Conservation (phyloP, 129 eudicot species). For the Helianthus tuberosus region DNA sequence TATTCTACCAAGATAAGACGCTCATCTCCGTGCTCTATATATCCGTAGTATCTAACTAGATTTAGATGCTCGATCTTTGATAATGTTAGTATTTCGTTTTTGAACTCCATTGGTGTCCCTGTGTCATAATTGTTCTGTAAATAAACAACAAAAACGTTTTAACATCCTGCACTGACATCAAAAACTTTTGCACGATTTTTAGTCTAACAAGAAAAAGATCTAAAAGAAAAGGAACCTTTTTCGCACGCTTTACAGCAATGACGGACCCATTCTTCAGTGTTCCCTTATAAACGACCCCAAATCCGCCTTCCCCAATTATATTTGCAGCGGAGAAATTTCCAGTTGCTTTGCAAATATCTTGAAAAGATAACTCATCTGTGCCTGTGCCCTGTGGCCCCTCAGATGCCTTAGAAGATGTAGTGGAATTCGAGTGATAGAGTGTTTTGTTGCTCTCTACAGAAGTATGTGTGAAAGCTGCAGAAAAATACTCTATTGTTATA, state of each 20-base stretch:
- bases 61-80: constrained; percentile 81
- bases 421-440: constrained; percentile 36
- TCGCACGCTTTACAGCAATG: constrained; percentile 78
- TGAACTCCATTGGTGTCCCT: constrained; percentile 55
- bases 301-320: constrained; percentile 80
- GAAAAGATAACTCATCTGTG: constrained; percentile 40
- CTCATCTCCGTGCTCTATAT: constrained; percentile 68
- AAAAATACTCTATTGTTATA: constrained; percentile 4
- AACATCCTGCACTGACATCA: background rate
- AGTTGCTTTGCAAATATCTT: constrained; percentile 65
- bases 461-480: constrained; percentile 47
- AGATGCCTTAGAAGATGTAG: constrained; percentile 37
- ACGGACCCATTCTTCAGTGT: constrained; percentile 61
- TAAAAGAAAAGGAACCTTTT: constrained; percentile 43
- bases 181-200: background rate
- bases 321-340: constrained; percentile 61
- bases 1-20: constrained; percentile 63
- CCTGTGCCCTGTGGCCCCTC: constrained; percentile 35
- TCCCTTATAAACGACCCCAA: constrained; percentile 75
- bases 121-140: constrained; percentile 52
- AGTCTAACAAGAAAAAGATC: constrained; percentile 7
- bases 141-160: constrained; percentile 12
- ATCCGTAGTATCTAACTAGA: constrained; percentile 73
- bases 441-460: constrained; percentile 43
- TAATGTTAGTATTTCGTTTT: constrained; percentile 66